These are phyloP conservation scores for Rickenella mellea DNA, from an alignment of 768 basidiomycete genomes.

Conservation along the genomic window DNA sequence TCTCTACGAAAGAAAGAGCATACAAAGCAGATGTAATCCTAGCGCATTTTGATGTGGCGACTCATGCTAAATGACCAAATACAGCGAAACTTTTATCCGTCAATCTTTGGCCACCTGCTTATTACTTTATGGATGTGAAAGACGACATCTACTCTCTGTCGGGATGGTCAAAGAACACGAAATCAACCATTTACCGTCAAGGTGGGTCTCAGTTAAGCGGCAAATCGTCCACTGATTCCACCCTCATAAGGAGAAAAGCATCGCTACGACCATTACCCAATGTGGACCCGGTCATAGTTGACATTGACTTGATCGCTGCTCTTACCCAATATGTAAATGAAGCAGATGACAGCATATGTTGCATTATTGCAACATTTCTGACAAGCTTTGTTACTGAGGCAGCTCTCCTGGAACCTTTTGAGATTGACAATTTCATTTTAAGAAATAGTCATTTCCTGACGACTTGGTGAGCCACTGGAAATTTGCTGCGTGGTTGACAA, in stretches of 20 bases:
- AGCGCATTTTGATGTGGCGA: background rate
- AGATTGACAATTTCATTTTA: conserved; percentile 66
- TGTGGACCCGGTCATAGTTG: conserved; percentile 53
- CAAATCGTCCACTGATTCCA: background rate
- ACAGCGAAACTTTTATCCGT: conserved; percentile 39
- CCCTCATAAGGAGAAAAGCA: conserved; percentile 35
- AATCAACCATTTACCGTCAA: conserved; percentile 40
- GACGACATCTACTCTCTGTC: conserved; percentile 32
- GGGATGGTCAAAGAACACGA: conserved; percentile 41
- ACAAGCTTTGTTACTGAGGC: conserved; percentile 50
- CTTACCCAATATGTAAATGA: conserved; percentile 42
- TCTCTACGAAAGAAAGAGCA: conserved; percentile 21
- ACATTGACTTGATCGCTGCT: conserved; percentile 44
- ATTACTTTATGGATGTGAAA: conserved; percentile 58
- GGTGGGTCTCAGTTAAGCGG: conserved; percentile 28
- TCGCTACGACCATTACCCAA: conserved; percentile 29
- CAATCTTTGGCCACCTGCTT: conserved; percentile 53
- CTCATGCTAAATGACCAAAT: conserved; percentile 1
- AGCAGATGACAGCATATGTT: conserved; percentile 38
- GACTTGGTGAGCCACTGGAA: conserved; percentile 36
- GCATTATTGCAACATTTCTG: conserved; percentile 53
- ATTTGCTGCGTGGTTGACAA: background rate
- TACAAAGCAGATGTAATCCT: conserved; percentile 28
- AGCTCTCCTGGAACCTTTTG: conserved; percentile 51
- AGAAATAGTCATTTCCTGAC: conserved; percentile 50